Percentiles rank a stretch among this genome's conserved stretches.
phyloP scores from a whole-genome alignment of 345 rosid species.

The Aquilaria yunnanensis region DNA sequence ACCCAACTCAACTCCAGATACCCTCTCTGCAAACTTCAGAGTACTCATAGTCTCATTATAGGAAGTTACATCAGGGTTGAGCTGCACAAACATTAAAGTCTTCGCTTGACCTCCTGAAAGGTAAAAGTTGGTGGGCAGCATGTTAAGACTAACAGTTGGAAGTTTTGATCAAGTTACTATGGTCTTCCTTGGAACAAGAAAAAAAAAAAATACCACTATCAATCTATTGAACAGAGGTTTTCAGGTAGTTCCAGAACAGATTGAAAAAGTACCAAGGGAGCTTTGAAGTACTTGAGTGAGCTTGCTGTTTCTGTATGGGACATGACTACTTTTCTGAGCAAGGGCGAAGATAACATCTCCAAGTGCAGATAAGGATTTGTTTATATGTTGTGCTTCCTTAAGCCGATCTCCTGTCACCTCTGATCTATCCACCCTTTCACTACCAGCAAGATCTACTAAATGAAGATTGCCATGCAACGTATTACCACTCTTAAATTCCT shows the following conservation, averaged over 20 bases:
- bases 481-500: slow-evolving; percentile 50
- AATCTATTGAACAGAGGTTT: neutral
- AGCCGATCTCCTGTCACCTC: slow-evolving; percentile 89
- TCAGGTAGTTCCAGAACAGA: neutral
- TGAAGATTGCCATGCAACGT: slow-evolving; percentile 69
- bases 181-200: neutral
- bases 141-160: neutral
- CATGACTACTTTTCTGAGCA: slow-evolving; percentile 76
- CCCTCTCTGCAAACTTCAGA: slow-evolving; percentile 94
- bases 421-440: slow-evolving; percentile 93
- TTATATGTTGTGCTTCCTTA: slow-evolving; percentile 94
- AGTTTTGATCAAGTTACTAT: neutral
- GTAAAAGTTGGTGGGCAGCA: neutral
- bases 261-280: slow-evolving; percentile 50
- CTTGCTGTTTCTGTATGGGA: slow-evolving; percentile 98
- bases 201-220: neutral
- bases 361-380: slow-evolving; percentile 86
- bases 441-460: slow-evolving; percentile 96
- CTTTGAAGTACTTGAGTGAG: slow-evolving; percentile 92
- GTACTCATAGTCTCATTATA: slow-evolving; percentile 78
- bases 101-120: slow-evolving; percentile 90
- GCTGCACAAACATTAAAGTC: slow-evolving; percentile 95
- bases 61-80: slow-evolving; percentile 78
- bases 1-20: slow-evolving; percentile 93
- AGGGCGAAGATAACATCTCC: slow-evolving; percentile 95